Conservation (phyloP, 768 basidiomycete genomes). For the Daedalea quercina region DNA sequence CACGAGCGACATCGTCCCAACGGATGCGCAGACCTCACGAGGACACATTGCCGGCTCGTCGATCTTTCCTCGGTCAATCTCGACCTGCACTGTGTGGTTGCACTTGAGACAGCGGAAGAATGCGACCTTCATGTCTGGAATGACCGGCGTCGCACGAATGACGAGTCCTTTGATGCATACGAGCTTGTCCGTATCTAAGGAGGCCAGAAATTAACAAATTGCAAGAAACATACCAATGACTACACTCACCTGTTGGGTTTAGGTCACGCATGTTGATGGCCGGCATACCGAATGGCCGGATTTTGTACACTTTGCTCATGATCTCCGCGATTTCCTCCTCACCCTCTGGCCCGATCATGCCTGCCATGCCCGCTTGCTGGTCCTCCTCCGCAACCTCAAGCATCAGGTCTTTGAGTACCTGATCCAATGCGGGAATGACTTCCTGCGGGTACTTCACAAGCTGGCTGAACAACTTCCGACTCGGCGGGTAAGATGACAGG, state of each 20-base stretch:
- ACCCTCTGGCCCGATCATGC: conserved; percentile 69
- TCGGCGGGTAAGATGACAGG: conserved; percentile 78
- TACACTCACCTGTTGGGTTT: conserved; percentile 83
- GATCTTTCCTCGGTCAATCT: conserved; percentile 97
- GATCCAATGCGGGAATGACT: conserved; percentile 95
- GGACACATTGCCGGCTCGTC: conserved; percentile 89
- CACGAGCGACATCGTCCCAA: conserved; percentile 89
- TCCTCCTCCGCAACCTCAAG: conserved; percentile 81
- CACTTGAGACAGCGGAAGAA: conserved; percentile 98
- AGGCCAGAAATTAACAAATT: neutral
- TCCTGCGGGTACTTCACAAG: conserved; percentile 95
- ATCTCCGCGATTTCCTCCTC: conserved; percentile 88
- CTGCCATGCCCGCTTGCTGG: conserved; percentile 59
- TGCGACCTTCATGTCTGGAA: conserved; percentile 98
- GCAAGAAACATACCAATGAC: too few species aligned
- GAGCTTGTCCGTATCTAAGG: conserved; percentile 92
- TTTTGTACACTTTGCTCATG: conserved; percentile 84
- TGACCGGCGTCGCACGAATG: conserved; percentile 94
- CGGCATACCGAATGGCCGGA: conserved; percentile 82
- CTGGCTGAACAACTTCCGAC: conserved; percentile 77
- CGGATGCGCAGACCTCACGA: conserved; percentile 82
- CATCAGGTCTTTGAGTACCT: conserved; percentile 90
- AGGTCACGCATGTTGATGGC: conserved; percentile 91
- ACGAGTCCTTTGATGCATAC: conserved; percentile 95
- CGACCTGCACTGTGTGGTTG: conserved; percentile 93